These are phyloP conservation scores for Talaromyces amestolkiae DNA, from an alignment of 2,329 filamentous ascomycete genomes.

Conservation along the genomic window DNA sequence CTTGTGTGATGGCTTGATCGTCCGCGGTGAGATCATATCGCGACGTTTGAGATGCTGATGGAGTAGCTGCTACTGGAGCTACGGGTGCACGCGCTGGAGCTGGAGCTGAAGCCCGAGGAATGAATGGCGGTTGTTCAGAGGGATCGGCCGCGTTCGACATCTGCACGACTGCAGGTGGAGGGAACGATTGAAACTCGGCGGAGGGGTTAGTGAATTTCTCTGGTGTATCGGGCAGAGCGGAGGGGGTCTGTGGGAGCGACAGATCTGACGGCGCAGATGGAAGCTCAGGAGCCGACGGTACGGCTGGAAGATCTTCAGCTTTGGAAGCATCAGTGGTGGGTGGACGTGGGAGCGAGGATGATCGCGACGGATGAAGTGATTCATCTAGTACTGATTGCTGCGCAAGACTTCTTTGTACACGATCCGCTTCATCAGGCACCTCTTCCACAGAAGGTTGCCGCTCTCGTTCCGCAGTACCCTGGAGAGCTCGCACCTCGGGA, in stretches of 20 bases:
- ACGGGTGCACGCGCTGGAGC: conserved; percentile 24
- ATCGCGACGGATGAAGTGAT: conserved; percentile 51
- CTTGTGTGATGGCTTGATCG: conserved; percentile 72
- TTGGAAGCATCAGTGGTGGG: conserved; percentile 22
- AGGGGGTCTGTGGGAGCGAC: conserved; percentile 28
- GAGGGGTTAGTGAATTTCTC: conserved; percentile 21
- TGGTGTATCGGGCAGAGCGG: conserved; percentile 34
- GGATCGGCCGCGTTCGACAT: conserved; percentile 11
- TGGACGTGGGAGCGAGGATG: conserved; percentile 39
- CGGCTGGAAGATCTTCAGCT: conserved; percentile 23
- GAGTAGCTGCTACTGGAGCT: conserved; percentile 16
- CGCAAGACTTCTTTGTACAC: conserved; percentile 45
- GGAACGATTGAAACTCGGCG: conserved; percentile 42
- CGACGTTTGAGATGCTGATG: conserved; percentile 20
- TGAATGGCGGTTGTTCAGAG: conserved; percentile 17
- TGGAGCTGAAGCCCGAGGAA: conserved; percentile 19
- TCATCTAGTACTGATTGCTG: conserved; percentile 50
- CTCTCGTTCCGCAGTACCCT: conserved; percentile 45
- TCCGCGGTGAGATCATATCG: conserved; percentile 40
- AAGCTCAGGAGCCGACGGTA: conserved; percentile 30
- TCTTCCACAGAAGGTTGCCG: conserved; percentile 59
- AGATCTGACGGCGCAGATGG: conserved; percentile 41
- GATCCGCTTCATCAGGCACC: conserved; percentile 56
- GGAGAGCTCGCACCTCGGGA: conserved; percentile 60
- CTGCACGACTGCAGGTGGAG: conserved; percentile 34